Conservation (phyloP, 2,329 filamentous ascomycete species). For the Boeremia exigua region DNA sequence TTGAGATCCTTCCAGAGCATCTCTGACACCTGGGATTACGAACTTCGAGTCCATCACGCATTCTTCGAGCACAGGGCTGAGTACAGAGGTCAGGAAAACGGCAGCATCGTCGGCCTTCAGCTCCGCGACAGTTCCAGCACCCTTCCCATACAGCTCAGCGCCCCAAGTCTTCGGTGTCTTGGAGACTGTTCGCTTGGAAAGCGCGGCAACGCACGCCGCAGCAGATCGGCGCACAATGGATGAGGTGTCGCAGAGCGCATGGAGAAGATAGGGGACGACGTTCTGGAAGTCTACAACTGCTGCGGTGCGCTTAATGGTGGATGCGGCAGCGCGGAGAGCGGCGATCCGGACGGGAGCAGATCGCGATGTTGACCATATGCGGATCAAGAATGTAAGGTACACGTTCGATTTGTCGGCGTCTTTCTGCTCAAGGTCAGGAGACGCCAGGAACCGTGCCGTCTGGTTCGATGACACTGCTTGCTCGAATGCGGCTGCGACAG, state of each 20-base stretch:
- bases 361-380: conserved; percentile 75
- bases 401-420: conserved; percentile 66
- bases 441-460: conserved; percentile 56
- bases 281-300: conserved; percentile 72
- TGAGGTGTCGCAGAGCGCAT: conserved; percentile 76
- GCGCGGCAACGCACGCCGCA: conserved; percentile 63
- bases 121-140: conserved; percentile 55
- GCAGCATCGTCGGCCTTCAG: conserved; percentile 67
- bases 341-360: conserved; percentile 71
- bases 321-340: conserved; percentile 66
- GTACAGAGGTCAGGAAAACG: conserved; percentile 65
- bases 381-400: conserved; percentile 77
- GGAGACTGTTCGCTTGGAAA: conserved; percentile 26
- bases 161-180: conserved; percentile 32
- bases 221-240: conserved; percentile 78
- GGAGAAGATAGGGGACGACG: conserved; percentile 80
- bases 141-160: conserved; percentile 64
- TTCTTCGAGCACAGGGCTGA: conserved; percentile 83
- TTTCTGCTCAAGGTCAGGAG: conserved; percentile 61
- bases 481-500: conserved; percentile 38
- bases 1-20: conserved; percentile 63
- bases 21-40: conserved; percentile 68
- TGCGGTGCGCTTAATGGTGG: conserved; percentile 39
- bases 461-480: conserved; percentile 33
- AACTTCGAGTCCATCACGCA: conserved; percentile 80